Evolutionary conservation across 2,329 filamentous ascomycete genomes (phyloP).

Genomic region (Nigrograna mackinnonii): DNA sequence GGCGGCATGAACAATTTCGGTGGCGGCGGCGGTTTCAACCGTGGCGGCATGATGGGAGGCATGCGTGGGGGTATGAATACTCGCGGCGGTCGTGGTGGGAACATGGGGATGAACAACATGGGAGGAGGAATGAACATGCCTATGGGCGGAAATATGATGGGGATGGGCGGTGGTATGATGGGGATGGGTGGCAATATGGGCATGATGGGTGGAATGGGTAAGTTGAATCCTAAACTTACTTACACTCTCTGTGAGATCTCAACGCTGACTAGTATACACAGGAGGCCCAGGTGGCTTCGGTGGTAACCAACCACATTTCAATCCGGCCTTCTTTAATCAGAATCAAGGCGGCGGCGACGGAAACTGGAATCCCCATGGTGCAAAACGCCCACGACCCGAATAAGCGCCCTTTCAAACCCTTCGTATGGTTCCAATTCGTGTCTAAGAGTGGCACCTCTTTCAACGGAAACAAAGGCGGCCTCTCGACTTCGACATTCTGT

Average conservation of each 20-base stretch:
- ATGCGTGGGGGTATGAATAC: conserved; percentile 54
- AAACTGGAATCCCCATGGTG: conserved; percentile 80
- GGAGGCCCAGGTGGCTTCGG: conserved; percentile 59
- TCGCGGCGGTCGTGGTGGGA: conserved; percentile 38
- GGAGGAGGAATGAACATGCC: conserved; percentile 37
- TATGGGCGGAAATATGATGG: conserved; percentile 45
- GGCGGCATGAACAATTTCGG: conserved; percentile 42
- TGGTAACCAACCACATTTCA: conserved; percentile 69
- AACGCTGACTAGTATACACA: conserved; percentile 4
- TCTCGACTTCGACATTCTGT: no score
- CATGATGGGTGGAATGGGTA: conserved; percentile 49
- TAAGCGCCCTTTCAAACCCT: conserved; percentile 32
- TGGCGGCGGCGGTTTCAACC: conserved; percentile 45
- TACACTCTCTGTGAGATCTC: conserved; percentile 3
- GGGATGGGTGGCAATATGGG: conserved; percentile 51
- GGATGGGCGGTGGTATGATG: conserved; percentile 51
- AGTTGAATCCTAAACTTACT: no score
- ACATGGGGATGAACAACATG: conserved; percentile 42
- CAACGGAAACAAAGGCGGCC: no score
- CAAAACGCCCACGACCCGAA: conserved; percentile 78
- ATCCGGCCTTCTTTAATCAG: conserved; percentile 69
- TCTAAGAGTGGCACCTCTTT: no score
- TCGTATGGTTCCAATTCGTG: no score
- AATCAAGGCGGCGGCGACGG: conserved; percentile 54
- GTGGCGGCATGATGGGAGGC: conserved; percentile 45